Evolutionary conservation across 2,329 filamentous ascomycete species (phyloP), one percentile per base, ranked within the genome.

Genomic region (Neonectria ditissima): DNA sequence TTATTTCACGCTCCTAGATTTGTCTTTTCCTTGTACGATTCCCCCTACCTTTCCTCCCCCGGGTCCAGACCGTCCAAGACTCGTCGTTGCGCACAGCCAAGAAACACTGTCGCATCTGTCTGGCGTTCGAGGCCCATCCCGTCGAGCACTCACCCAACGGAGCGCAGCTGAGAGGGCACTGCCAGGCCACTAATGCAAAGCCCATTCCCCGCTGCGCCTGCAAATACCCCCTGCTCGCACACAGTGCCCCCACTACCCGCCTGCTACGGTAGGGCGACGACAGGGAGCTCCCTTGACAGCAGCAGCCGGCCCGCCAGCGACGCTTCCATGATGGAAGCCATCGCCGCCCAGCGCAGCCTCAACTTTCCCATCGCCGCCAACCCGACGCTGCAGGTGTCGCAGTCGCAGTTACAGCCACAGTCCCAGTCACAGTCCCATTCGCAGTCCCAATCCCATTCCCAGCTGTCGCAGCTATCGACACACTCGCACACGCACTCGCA

Each of bases 311-410:
- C 55, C 52, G 37, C 57, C 59, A 51, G 59, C 50, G 60, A 52
- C 48, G 62, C 37, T 37, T 65, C 59, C 44, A 72, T 71, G 66
- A 72, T 73, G 70, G 68, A 73, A 58, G 66, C 65, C 54, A 61
- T 70, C 60, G 65, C 63, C 48, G 39, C 53, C 63, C 67, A 70
- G 63, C 70, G 65, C 67, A 72, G 63, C 65, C 53, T 73, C 70
- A 73, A 59, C 66, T 71, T 67, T 22, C 69, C 70, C 59, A 67
- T 73, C 64, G 58, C 65, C 24, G 16, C 45, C n/a, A n/a, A 48
- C 16, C 24, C 16, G 34, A 16, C 45, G 26, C 45, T 28, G 8
- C 26, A 51, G 30, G 51, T 53, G 30, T 53, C 55, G 43, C 66
- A 58, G 53, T 50, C 63, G 53, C 54, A 16, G 10, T 20, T 5